Base-by-base conservation (phyloP, 371 early-diverging fungal genomes). In the Rhizopus sp. region DNA sequence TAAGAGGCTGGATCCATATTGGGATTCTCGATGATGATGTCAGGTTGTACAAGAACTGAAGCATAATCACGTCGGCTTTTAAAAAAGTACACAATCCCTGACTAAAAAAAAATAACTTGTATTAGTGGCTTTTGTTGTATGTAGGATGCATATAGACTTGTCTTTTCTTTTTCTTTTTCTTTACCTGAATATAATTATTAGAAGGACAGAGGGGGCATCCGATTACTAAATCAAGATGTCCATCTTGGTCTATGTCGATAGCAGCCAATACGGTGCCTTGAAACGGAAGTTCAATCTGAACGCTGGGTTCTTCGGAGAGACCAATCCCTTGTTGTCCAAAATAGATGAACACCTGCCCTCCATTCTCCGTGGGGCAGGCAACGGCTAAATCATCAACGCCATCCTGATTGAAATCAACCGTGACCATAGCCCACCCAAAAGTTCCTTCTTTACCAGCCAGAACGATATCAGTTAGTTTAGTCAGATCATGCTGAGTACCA, bases 301-400 rank as follows among this genome's bases (percentile, higher is more conserved):
- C 50, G 57, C 77, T 72, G 0, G 87, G 83, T 33, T 44, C 31
- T 1, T 57, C 7, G 2, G 68, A 42, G 17, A 86, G 57, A 10
- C 90, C 86, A 0, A 50, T 3, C 12, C 75, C 72, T 7, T 37
- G 17, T 9, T 62, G 70, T 13, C 95, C 93, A 71, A 89, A 85
- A 65, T 84, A 91, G 2, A 94, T 75, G 64, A 83, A 88, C 4
- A 95, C 79, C 33, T 62, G 54, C 0, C 72, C 68, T 33, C 71
- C 35, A 60, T 62, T 54, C 31, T 73, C 65, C 32, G 67, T 64
- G 9, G 93, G 93, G 8, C 92, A 86, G 4, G 90, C 83, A 5
- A 95, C 82, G 0, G 83, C 91, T 30, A 95, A 74, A 68, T 95
- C 94, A 58, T 93, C 93, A 29, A 93, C 82, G 0, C 95, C 94